A percentile compares a stretch with the other conserved stretches of the same genome.
phyloP scores from a whole-genome alignment of 305 asterid species.

The Euphrasia arctica region DNA sequence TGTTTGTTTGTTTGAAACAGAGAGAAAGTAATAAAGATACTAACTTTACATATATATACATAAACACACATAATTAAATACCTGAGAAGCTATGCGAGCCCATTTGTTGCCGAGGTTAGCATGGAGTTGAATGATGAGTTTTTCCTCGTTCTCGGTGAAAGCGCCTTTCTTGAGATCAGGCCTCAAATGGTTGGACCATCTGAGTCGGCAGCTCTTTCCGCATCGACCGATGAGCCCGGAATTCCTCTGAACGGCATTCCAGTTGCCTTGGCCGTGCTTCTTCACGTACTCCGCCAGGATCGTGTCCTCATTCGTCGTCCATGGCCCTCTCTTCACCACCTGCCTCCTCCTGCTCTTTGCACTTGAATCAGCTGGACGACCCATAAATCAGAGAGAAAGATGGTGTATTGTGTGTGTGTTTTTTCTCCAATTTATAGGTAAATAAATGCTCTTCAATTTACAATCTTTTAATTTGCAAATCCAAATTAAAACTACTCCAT shows the following conservation, averaged over 20 bases:
- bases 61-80: slow-evolving; percentile 5
- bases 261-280: slow-evolving; percentile 70
- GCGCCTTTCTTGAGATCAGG: slow-evolving; percentile 79
- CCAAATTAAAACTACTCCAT: too few relatives aligned
- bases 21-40: too few relatives aligned
- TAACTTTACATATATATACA: too few relatives aligned
- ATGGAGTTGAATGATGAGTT: slow-evolving; percentile 59
- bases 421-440: too few relatives aligned
- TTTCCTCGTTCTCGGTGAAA: slow-evolving; percentile 56
- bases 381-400: too few relatives aligned
- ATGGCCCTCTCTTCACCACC: slow-evolving; percentile 63
- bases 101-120: slow-evolving; percentile 75
- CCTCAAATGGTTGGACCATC: slow-evolving; percentile 83
- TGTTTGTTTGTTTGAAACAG: too few relatives aligned
- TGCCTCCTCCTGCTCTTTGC: slow-evolving; percentile 12
- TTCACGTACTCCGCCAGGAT: slow-evolving; percentile 57
- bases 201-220: slow-evolving; percentile 73
- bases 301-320: slow-evolving; percentile 67
- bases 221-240: slow-evolving; percentile 66
- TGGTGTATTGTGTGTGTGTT: too few relatives aligned
- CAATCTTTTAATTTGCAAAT: too few relatives aligned
- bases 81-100: slow-evolving; percentile 96
- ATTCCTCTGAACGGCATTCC: slow-evolving; percentile 77
- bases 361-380: too few relatives aligned
- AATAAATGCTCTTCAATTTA: too few relatives aligned